Evolutionary conservation across 495 filamentous ascomycete genomes (phyloP).

Genomic region (Penicillium nucicola): DNA sequence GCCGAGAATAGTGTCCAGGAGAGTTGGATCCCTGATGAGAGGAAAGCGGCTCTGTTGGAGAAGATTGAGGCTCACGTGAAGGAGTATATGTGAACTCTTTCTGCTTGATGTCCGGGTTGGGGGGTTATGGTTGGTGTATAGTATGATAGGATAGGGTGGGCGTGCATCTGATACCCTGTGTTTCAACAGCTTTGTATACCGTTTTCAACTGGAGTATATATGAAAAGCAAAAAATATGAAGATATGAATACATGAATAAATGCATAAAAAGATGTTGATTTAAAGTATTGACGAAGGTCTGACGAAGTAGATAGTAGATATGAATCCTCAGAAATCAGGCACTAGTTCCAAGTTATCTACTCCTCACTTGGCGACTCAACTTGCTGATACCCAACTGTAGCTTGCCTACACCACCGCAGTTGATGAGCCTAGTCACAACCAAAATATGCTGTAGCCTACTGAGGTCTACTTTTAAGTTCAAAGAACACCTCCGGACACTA

Average conservation of each 20-base stretch:
- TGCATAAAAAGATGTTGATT: too few relatives aligned
- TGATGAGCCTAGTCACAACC: not conserved
- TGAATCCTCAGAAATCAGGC: slow-evolving; percentile 2
- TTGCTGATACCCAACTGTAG: not conserved
- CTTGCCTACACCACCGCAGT: not conserved
- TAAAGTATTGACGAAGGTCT: too few relatives aligned
- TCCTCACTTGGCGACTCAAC: not conserved
- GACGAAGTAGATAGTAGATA: not conserved
- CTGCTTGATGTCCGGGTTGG: slow-evolving; percentile 1
- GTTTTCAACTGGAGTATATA: slow-evolving; percentile 18
- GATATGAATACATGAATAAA: not conserved
- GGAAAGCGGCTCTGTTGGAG: slow-evolving; percentile 38
- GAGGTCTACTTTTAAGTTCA: not conserved
- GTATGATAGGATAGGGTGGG: not conserved
- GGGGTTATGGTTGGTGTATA: not conserved
- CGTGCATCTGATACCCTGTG: slow-evolving; percentile 18
- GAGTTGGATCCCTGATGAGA: slow-evolving; percentile 51
- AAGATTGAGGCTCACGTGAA: slow-evolving; percentile 37
- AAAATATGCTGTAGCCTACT: not conserved
- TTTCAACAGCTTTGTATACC: slow-evolving; percentile 20
- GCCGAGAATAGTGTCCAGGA: slow-evolving; percentile 58
- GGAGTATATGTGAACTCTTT: slow-evolving; percentile 17
- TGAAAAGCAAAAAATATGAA: not conserved
- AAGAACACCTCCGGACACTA: not conserved
- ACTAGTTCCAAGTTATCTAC: not conserved